Evolutionary conservation across 257 asterid genomes (phyloP).

Genomic region (Nemophila menziesii): DNA sequence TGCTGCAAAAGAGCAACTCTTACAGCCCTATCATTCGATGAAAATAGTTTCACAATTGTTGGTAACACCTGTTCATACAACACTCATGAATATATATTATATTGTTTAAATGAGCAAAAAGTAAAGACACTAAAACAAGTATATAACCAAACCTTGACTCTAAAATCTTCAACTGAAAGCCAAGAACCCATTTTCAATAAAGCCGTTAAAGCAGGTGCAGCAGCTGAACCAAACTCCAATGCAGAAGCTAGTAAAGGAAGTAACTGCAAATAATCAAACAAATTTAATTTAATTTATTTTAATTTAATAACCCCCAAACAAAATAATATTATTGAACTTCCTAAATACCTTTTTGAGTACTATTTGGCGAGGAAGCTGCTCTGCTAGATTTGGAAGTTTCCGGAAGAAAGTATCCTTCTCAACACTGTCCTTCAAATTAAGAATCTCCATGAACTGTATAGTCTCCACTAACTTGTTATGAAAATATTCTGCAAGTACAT

Average conservation of each 20-base stretch:
- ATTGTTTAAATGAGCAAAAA: neutral
- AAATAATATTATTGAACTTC: neutral
- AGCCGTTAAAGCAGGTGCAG: conserved; percentile 97
- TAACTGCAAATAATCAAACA: conserved; percentile 40
- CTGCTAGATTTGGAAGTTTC: conserved; percentile 88
- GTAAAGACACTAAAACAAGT: conserved; percentile 7
- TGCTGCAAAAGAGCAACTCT: conserved; percentile 87
- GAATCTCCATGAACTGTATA: conserved; percentile 95
- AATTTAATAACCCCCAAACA: conserved; percentile 8
- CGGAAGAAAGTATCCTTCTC: conserved; percentile 97
- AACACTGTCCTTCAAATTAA: conserved; percentile 91
- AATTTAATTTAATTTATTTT: too few relatives aligned
- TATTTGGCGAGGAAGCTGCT: conserved; percentile 92
- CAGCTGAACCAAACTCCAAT: conserved; percentile 93
- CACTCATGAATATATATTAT: neutral
- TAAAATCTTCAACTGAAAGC: conserved; percentile 74
- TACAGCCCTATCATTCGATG: conserved; percentile 82
- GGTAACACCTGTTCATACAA: conserved; percentile 48
- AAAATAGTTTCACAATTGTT: conserved; percentile 78
- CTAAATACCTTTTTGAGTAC: conserved; percentile 79
- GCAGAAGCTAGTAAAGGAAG: conserved; percentile 94
- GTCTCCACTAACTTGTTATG: conserved; percentile 96
- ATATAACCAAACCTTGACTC: conserved; percentile 70
- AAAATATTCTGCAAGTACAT: conserved; percentile 70
- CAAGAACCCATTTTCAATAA: conserved; percentile 83